These are phyloP conservation scores for Teunomyces kruisii DNA, from an alignment of 805 yeast species.

Conservation along the genomic window DNA sequence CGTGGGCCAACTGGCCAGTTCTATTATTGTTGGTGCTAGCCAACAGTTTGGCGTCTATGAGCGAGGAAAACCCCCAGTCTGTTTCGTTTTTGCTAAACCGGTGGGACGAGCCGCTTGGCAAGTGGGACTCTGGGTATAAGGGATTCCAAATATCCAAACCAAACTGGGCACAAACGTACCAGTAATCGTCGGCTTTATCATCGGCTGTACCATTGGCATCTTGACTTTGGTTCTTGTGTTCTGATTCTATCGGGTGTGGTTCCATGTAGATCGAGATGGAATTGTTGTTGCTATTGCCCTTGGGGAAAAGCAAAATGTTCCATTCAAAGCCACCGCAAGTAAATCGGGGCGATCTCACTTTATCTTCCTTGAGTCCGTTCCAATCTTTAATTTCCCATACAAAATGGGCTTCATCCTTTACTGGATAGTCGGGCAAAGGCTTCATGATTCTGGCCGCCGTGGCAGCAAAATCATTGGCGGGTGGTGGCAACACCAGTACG, in stretches of 20 bases:
- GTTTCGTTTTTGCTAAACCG: conserved; percentile 73
- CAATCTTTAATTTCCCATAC: conserved; percentile 57
- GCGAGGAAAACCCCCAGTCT: conserved; percentile 95
- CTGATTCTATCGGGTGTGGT: conserved; percentile 53
- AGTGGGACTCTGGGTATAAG: conserved; percentile 57
- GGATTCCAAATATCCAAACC: conserved; percentile 85
- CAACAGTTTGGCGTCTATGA: conserved; percentile 57
- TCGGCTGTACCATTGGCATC: conserved; percentile 6
- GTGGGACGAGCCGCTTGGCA: conserved; percentile 67
- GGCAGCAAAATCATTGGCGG: conserved; percentile 31
- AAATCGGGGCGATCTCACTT: conserved; percentile 49
- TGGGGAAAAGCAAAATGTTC: conserved; percentile 75
- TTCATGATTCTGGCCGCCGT: conserved; percentile 34
- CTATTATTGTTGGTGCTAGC: conserved; percentile 25
- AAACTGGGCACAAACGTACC: conserved; percentile 93
- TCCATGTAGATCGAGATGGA: conserved; percentile 74
- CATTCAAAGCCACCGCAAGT: conserved; percentile 63
- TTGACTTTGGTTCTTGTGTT: too few species aligned
- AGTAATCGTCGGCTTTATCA: conserved; percentile 41
- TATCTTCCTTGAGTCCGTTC: conserved; percentile 40
- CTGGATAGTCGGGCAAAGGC: conserved; percentile 40
- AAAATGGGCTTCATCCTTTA: conserved; percentile 29
- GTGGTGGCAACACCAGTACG: conserved; percentile 13
- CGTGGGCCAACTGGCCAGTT: conserved; percentile 21
- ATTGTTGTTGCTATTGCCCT: conserved; percentile 59